Conservation (phyloP, 2,329 filamentous ascomycete genomes). For the Malbranchea zuffiana region DNA sequence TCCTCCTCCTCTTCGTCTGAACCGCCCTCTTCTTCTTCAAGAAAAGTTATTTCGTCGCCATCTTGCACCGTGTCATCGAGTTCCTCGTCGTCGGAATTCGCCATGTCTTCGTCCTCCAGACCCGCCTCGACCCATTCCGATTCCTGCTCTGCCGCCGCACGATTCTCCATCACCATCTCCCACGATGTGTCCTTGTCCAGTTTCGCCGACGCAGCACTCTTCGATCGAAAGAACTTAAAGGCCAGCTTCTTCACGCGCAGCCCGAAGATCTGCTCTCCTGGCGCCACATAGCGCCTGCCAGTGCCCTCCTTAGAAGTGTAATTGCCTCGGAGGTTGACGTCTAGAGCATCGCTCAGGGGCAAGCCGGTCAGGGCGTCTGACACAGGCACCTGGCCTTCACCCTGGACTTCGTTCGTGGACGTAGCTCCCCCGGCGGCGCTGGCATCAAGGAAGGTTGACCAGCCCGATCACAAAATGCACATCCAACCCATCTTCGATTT, state of each 20-base stretch:
- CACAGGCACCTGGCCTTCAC: background rate
- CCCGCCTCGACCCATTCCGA: background rate
- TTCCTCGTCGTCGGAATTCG: background rate
- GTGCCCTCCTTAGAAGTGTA: background rate
- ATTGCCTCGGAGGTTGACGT: background rate
- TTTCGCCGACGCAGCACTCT: too few species aligned
- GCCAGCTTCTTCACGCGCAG: background rate
- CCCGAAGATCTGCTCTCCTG: background rate
- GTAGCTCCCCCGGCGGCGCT: background rate
- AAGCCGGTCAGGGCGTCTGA: background rate
- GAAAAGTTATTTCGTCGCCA: background rate
- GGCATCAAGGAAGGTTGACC: background rate
- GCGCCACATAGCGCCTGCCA: background rate
- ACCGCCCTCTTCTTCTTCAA: background rate
- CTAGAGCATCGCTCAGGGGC: background rate
- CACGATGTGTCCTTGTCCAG: too few species aligned
- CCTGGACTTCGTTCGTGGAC: too few species aligned
- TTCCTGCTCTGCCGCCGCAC: background rate
- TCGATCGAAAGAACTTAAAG: too few species aligned
- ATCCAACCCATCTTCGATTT: slow-evolving; percentile 3
- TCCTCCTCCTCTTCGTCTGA: too few species aligned
- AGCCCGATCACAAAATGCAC: slow-evolving; percentile 4
- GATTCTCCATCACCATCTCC: background rate
- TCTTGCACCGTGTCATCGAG: too few species aligned
- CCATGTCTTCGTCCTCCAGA: background rate